Percentiles rank a stretch among this genome's conserved stretches.
These are phyloP conservation scores for Saccharum spontaneum DNA, from an alignment of 176 grass and related monocot genomes.

Conservation along the genomic window DNA sequence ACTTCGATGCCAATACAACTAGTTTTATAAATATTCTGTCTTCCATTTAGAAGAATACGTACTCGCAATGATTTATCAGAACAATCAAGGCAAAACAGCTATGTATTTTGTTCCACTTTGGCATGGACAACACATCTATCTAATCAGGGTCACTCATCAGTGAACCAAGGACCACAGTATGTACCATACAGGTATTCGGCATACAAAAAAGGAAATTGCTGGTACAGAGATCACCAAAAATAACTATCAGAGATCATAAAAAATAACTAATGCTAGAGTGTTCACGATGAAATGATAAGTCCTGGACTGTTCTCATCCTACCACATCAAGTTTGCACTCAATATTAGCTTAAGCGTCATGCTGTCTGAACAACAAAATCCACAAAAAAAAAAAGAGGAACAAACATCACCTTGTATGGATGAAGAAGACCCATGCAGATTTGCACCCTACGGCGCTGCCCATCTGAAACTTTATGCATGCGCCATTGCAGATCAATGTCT, in stretches of 20 bases:
- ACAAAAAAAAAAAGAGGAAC: constrained; percentile 1
- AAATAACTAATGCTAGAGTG: not conserved
- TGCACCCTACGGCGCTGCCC: constrained; percentile 92
- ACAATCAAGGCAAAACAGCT: constrained; percentile 8
- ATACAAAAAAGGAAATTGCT: not conserved
- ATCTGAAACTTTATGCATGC: constrained; percentile 99
- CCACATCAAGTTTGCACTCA: not conserved
- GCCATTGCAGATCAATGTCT: constrained; percentile 91
- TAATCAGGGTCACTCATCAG: constrained; percentile 16
- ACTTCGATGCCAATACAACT: not conserved
- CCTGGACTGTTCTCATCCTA: not conserved
- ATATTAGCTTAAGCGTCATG: not conserved
- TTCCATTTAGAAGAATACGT: not conserved
- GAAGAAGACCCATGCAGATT: constrained; percentile 98
- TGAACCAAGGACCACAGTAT: not conserved
- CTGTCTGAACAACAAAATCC: not conserved
- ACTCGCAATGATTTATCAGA: not conserved
- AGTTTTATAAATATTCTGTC: not conserved
- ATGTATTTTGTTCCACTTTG: not conserved
- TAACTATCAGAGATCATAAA: not conserved
- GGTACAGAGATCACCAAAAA: not conserved
- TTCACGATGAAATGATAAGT: not conserved
- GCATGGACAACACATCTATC: not conserved
- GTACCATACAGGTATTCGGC: not conserved
- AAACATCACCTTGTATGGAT: constrained; percentile 87